Evolutionary conservation across 306 rosid species (phyloP).

Genomic region (Trifolium subterraneum): DNA sequence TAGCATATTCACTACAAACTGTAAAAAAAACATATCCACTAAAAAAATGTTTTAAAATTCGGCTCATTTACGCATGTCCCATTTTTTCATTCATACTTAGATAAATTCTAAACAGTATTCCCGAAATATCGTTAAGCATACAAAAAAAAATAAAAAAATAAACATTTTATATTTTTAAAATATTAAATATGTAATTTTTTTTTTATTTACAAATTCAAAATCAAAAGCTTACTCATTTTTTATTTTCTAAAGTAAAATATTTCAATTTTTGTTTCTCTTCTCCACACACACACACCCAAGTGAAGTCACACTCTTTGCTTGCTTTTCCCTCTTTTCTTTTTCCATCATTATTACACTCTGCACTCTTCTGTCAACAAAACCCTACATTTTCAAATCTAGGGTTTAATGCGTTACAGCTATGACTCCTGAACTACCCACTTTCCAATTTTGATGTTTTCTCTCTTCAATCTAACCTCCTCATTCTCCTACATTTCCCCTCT

Average conservation of each 20-base stretch:
- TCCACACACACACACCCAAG: conserved; percentile 36
- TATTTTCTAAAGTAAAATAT: background rate
- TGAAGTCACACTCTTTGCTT: conserved; percentile 21
- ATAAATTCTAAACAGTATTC: too few relatives aligned
- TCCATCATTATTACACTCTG: conserved; percentile 42
- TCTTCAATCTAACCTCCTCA: conserved; percentile 37
- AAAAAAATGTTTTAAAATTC: too few relatives aligned
- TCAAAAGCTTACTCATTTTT: background rate
- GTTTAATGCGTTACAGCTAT: conserved; percentile 52
- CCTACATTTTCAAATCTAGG: conserved; percentile 85
- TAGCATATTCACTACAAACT: too few relatives aligned
- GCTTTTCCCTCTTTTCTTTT: conserved; percentile 37
- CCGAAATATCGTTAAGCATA: too few relatives aligned
- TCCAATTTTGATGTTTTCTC: conserved; percentile 10
- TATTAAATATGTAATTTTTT: too few relatives aligned
- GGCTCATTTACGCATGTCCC: too few relatives aligned
- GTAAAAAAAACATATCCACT: too few relatives aligned
- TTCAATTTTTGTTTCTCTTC: conserved; percentile 17
- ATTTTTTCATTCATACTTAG: too few relatives aligned
- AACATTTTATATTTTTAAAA: too few relatives aligned
- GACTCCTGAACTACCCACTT: conserved; percentile 21
- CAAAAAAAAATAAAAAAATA: too few relatives aligned
- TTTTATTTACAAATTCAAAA: too few relatives aligned
- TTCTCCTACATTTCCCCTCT: conserved; percentile 55
- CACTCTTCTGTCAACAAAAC: conserved; percentile 74